Evolutionary conservation across 495 filamentous ascomycete genomes (phyloP), one percentile per base, ranked within the genome.

Genomic region (Lophiotrema nucula): DNA sequence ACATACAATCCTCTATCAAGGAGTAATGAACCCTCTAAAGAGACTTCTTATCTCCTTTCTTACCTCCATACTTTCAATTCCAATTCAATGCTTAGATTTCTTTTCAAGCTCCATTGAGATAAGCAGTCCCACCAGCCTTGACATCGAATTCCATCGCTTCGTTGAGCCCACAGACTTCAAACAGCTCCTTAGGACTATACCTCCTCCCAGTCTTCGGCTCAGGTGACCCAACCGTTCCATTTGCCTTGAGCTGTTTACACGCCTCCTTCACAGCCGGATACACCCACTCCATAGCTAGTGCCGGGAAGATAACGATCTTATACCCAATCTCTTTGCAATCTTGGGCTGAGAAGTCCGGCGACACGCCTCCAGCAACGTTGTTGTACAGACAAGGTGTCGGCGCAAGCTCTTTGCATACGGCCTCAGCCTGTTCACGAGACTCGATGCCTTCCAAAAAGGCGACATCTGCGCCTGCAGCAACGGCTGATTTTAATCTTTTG

Each of bases 361-460:
- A 80, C 12, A 77, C 78, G 12, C 85, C 84, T 48, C 81, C 78
- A 56, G 81, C 79, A 3, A 88, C 84, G 64, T 81, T 83, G 58
- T 88, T 88, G 21, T 87, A 72, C 8, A 86, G 67, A 22, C 86
- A 69, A 1, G 84, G 84, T 74, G 77, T 81, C 0, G 78, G 78
- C 1, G 75, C 77, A 3, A 87, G 67, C 31, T 81, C 81, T 47
- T 78, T 68, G 3, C 82, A 76, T 0, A 77, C 79, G 47, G 77
- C 71, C 4, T 69, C 67, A 1, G 77, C 77, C 65, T 84, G 70
- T 22, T 84, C 81, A 49, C 78, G 77, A 2, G 68, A 77, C 15
- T 78, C 79, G 48, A 86, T 73, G 0, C 83, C 86, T 62, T 88
- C 86, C 1, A 90, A 74, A 35, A 89, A 79, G 15, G 75, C 83